Evolutionary conservation across 345 rosid genomes (phyloP), one percentile per base, ranked within the genome.

Genomic region (Odontarrhena argentea): DNA sequence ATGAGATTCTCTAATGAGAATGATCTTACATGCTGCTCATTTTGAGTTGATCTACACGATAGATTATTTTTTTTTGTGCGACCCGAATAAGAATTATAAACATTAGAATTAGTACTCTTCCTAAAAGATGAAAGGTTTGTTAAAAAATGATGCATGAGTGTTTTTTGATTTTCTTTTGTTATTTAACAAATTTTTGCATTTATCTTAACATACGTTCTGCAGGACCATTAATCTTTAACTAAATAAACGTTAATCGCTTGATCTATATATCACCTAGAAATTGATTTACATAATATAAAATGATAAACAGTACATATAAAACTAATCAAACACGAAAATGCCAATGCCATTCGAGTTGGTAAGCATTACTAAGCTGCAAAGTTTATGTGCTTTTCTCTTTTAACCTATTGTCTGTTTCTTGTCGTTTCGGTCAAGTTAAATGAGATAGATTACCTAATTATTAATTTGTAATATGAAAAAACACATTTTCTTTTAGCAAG

Each of bases 331-430:
- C 45, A 30, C 9, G 44, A 55, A 3, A 9, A 64, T 32, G 51
- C 13, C 41, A 71, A 46, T 71, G 70, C 30, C 22, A 56, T 72
- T 48, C 46, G 76, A 64, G 76, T 64, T 64, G 70, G 51, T 64
- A 13, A 57, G 76, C 71, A 64, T 64, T 56, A 63, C 36, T 8
- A 61, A 56, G 50, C 54, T 9, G 22, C 18, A 63, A 63, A 71
- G 65, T 45, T 40, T 22, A 26, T 57, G 36, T 64, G 76, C 40
- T 63, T 71, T 71, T 56, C 53, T 40, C 26, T 56, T 32, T 42
- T 61, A 49, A 38, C 43, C 53, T 49, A 15, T 49, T 32, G 35
- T 36, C 26, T 35, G 48, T 12, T 26, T 26, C 48, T 13, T 13
- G 8, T 37, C 26, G 28, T 41, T 46, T 54, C 42, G 10, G 63